phyloP scores from a whole-genome alignment of 371 early-diverging fungal species.

The Funneliformis caledonium region DNA sequence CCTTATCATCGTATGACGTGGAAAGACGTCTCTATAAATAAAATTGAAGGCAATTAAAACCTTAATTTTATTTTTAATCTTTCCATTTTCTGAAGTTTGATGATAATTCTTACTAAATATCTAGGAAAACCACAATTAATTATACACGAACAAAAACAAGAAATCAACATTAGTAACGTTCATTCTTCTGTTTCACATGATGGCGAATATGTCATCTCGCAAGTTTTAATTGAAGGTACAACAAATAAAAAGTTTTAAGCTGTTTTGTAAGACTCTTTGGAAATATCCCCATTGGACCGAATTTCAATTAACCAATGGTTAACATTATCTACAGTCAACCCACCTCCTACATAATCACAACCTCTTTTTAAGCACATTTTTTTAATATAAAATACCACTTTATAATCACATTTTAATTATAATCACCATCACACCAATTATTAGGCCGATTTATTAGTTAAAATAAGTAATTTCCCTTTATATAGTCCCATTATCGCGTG shows the following conservation, averaged over 20 bases:
- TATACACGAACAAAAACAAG: conserved; percentile 50
- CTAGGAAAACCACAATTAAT: conserved; percentile 57
- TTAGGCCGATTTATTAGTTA: no score
- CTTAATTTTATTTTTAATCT: conserved; percentile 4
- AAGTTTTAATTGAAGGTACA: conserved; percentile 58
- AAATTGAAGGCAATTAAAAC: conserved; percentile 45
- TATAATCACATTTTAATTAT: no score
- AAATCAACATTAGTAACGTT: conserved; percentile 45
- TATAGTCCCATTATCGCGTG: no score
- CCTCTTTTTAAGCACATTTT: no score
- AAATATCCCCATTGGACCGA: no score
- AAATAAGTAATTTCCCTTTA: no score
- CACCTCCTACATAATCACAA: no score
- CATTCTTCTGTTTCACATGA: conserved; percentile 71
- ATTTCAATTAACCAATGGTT: no score
- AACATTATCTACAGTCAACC: no score
- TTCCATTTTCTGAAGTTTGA: neutral
- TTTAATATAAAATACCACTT: no score
- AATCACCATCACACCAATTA: no score
- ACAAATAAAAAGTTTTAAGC: neutral
- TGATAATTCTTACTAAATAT: neutral
- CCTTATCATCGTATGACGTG: conserved; percentile 63
- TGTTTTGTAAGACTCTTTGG: no score
- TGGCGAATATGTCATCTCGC: conserved; percentile 68
- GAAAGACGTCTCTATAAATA: conserved; percentile 66